Percentiles rank a stretch among this genome's conserved stretches.
Evolutionary conservation across 306 rosid genomes (phyloP).

Genomic region (Trifolium dubium): DNA sequence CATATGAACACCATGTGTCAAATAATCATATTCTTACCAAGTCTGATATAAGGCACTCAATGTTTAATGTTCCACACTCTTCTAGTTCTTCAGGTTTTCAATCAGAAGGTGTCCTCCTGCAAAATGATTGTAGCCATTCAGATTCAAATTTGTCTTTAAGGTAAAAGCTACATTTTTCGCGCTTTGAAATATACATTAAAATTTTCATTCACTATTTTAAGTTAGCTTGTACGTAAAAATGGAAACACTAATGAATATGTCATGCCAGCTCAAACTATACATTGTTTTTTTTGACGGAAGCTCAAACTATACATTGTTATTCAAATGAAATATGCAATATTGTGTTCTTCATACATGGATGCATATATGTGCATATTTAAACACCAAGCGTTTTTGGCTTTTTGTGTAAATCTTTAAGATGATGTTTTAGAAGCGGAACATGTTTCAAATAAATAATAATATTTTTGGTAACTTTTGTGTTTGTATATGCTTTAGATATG

Average conservation of each 20-base stretch:
- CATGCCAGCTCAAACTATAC: slow-evolving; percentile 14
- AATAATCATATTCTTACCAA: slow-evolving; percentile 43
- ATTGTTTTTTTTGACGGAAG: too few relatives aligned
- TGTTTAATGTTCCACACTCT: slow-evolving; percentile 40
- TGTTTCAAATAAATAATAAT: slow-evolving; percentile 5
- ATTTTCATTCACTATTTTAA: slow-evolving; percentile 6
- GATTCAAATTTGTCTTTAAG: slow-evolving; percentile 68
- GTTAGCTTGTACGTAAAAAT: slow-evolving; percentile 2
- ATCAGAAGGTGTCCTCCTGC: slow-evolving; percentile 40
- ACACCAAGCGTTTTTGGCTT: slow-evolving; percentile 13
- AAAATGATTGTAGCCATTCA: slow-evolving; percentile 52
- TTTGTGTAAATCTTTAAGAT: slow-evolving; percentile 19
- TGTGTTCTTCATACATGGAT: slow-evolving; percentile 3
- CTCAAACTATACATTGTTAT: slow-evolving; percentile 3
- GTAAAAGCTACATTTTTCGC: slow-evolving; percentile 44
- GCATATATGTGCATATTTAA: neutral
- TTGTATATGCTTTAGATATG: slow-evolving; percentile 2
- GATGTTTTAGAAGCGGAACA: slow-evolving; percentile 12
- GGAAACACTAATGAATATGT: slow-evolving; percentile 19
- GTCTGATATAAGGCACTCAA: slow-evolving; percentile 45
- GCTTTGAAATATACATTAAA: slow-evolving; percentile 8
- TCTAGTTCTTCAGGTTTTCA: slow-evolving; percentile 58
- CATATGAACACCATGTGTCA: slow-evolving; percentile 50
- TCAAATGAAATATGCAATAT: neutral
- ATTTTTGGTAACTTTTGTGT: slow-evolving; percentile 15